Evolutionary conservation across 441 rosid species (phyloP).

Genomic region (Metrosideros polymorpha): DNA sequence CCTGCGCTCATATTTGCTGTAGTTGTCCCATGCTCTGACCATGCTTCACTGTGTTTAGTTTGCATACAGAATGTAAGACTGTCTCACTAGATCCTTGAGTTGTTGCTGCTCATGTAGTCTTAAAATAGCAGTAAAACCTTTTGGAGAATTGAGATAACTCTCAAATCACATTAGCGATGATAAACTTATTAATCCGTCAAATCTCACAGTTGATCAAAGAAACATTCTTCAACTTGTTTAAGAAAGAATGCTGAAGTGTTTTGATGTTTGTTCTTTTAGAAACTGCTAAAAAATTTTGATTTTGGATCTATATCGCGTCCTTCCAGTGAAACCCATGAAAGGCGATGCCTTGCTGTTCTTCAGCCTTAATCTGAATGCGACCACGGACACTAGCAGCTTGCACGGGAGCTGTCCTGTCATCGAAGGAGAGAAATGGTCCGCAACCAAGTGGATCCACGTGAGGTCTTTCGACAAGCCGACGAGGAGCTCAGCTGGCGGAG

Average conservation of each 20-base stretch:
- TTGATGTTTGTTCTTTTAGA: not conserved
- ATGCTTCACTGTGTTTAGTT: not conserved
- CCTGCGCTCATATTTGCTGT: not conserved
- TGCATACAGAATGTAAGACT: not conserved
- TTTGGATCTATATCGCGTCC: not conserved
- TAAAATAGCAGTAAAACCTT: not conserved
- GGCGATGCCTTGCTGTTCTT: conserved; percentile 93
- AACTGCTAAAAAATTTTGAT: not conserved
- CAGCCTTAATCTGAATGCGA: conserved; percentile 75
- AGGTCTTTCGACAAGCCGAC: conserved; percentile 33
- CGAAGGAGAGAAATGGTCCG: conserved; percentile 98
- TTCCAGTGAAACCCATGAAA: conserved; percentile 77
- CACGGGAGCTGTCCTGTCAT: conserved; percentile 92
- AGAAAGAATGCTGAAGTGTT: not conserved
- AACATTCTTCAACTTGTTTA: not conserved
- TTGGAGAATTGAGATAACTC: not conserved
- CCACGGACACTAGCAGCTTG: conserved; percentile 58
- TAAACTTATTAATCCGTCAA: not conserved
- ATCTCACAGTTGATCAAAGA: not conserved
- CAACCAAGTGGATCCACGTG: conserved; percentile 97
- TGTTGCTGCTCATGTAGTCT: not conserved
- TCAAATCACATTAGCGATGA: not conserved
- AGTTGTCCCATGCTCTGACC: not conserved
- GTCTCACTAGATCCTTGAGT: not conserved
- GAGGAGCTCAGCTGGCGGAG: not conserved